Evolutionary conservation across 129 eudicot genomes (phyloP), one percentile per base, ranked within the genome.

Genomic region (Dittrichia graveolens): DNA sequence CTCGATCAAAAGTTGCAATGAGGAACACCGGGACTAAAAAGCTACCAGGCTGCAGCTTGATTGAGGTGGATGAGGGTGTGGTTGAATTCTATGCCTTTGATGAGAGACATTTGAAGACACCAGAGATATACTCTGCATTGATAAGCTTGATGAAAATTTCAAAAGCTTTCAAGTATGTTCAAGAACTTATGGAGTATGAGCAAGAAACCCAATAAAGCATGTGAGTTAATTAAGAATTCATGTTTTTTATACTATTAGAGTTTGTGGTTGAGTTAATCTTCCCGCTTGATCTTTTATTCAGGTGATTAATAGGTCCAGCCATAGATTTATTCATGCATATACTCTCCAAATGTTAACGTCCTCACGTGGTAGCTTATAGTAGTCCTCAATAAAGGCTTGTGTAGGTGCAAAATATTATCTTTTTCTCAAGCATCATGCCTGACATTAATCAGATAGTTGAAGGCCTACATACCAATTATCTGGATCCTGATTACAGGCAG

Each of bases 11-110:
- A 76, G 84, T 85, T 61, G 95, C 95, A 38, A 80, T 85, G 88
- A 83, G 92, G 79, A 85, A 91, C 75, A 91, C 89, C 7, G 82
- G 86, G 49, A 80, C 71, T 11, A 85, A 72, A 62, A 91, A 88
- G 73, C 44, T 81, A 70, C 92, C 95, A 0, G 97, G 95, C 10
- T 85, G 86, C 61, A 91, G 92, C 78, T 75, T 78, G 43, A 80
- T 91, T 59, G 95, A 85, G 83, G 81, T 81, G 43, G 85, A 88
- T 70, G 83, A 72, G 67, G 75, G 71, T 38, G 71, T 85, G 31
- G 79, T 82, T 45, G 88, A 88, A 78, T 91, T 91, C 49, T 85
- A 83, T 71, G 84, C 86, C 13, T 85, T 74, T 60, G 95, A 91
- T 65, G 89, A 91, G 85, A 81, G 90, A 80, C 95, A 88, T 82